Base-by-base conservation (phyloP, 805 yeast species). In the Nakazawaea populi region DNA sequence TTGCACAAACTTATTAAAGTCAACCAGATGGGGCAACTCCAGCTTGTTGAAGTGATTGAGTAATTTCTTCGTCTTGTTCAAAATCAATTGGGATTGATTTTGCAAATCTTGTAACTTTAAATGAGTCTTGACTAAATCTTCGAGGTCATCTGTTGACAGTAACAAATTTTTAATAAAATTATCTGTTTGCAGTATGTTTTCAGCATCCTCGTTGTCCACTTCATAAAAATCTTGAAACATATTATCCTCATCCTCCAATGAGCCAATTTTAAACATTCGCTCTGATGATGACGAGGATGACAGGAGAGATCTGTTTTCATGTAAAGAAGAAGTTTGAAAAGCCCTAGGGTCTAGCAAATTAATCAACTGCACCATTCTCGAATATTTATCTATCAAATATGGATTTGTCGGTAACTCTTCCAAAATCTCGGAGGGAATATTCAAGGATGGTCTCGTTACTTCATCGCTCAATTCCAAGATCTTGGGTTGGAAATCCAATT, bases 371-470 rank as follows among this genome's bases (percentile, higher is more conserved):
- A 82, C 79, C 49, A 83, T 71, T 53, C 86, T 69, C 47, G 82
- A 64, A 60, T 77, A 79, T 58, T 81, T 85, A 58, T 86, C 91
- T 53, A 85, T 83, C 44, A 85, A 68, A 58, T 73, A 85, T 0
- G 90, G 90, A 42, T 80, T 82, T 0, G 83, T 77, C 6, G 89
- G 91, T 32, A 83, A 66, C 55, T 85, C 89, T 47, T 68, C 77
- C 38, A 80, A 63, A 0, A 76, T 65, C 6, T 71, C 72, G 37
- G 73, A 74, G n/a, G 83, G 72, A 38, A 80, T 72, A n/a, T 78
- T 77, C 49, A 76, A 63, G 55, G 80, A 83, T 29, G 83, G 80
- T 52, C 87, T 68, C 50, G 78, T 77, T 29, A 80, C 74, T 40
- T 74, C 76, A 55, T 79, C 77, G 51, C 83, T 75, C 56, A 85